Evolutionary conservation across 1,284 basidiomycete species (phyloP).

Genomic region (Microbotryum intermedium): DNA sequence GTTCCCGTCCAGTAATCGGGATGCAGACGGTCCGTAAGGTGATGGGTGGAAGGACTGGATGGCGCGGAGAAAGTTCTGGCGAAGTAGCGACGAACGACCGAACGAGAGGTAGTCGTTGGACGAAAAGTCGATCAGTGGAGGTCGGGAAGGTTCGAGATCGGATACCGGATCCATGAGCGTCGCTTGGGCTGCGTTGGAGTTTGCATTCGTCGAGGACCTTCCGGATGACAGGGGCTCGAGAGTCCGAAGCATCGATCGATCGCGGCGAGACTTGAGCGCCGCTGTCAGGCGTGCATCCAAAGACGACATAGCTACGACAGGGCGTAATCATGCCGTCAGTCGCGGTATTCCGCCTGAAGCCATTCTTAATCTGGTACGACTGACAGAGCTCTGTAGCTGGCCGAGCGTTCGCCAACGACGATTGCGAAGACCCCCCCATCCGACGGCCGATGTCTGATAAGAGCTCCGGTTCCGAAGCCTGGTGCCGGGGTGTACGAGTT

Average conservation of each 20-base stretch:
- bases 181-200: neutral
- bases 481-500: no score
- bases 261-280: constrained; percentile 8
- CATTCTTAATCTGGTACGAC: no score
- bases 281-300: constrained; percentile 4
- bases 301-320: neutral
- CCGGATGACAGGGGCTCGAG: constrained; percentile 1
- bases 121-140: constrained; percentile 56
- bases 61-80: constrained; percentile 47
- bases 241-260: constrained; percentile 15
- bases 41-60: constrained; percentile 37
- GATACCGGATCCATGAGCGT: neutral
- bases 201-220: neutral
- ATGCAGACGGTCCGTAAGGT: constrained; percentile 72
- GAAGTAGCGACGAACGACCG: constrained; percentile 53
- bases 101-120: constrained; percentile 94
- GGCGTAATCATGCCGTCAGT: no score
- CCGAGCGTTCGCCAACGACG: no score
- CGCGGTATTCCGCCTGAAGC: no score
- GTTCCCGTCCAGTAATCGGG: constrained; percentile 76
- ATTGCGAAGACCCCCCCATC: no score
- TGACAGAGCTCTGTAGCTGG: no score
- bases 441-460: no score
- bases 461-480: no score
- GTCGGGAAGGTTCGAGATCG: neutral